These are phyloP conservation scores for Zalerion maritima DNA, from an alignment of 495 filamentous ascomycete species.

Conservation along the genomic window DNA sequence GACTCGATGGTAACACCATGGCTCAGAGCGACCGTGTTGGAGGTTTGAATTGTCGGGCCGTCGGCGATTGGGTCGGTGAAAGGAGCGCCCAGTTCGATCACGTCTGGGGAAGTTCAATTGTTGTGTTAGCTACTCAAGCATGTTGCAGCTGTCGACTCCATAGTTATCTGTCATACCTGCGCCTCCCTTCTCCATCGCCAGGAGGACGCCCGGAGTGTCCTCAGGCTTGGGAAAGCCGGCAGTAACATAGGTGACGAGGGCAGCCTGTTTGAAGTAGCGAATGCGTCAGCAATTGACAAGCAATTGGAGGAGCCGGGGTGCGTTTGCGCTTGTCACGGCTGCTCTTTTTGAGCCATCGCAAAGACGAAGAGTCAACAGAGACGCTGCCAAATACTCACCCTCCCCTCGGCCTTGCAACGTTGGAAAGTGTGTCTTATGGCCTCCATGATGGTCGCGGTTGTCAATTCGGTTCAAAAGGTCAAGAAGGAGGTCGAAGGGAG, in stretches of 20 bases:
- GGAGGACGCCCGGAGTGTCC: constrained; percentile 66
- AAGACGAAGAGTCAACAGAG: too few relatives aligned
- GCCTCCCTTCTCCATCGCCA: constrained; percentile 85
- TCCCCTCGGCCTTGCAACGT: constrained; percentile 63
- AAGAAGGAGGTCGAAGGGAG: too few relatives aligned
- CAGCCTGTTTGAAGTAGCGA: constrained; percentile 28
- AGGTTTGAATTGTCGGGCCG: constrained; percentile 83
- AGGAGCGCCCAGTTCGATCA: constrained; percentile 77
- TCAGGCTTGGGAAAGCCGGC: constrained; percentile 81
- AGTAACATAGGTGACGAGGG: constrained; percentile 91
- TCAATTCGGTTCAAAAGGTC: too few relatives aligned
- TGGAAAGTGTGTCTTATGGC: constrained; percentile 74
- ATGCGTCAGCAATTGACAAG: constrained; percentile 8
- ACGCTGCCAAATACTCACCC: constrained; percentile 42
- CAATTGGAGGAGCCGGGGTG: neutral
- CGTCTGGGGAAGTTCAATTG: constrained; percentile 30
- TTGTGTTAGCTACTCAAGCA: too few relatives aligned
- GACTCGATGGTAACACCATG: constrained; percentile 75
- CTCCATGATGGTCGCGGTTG: constrained; percentile 57
- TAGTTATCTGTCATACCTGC: constrained; percentile 47
- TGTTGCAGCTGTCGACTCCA: neutral
- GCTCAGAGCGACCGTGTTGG: constrained; percentile 71
- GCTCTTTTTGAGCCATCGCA: too few relatives aligned
- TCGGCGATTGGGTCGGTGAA: constrained; percentile 98
- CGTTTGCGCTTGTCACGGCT: constrained; percentile 16